These are phyloP conservation scores for Saccharomyces eubayanus DNA, from an alignment of 805 yeast species.

Conservation along the genomic window DNA sequence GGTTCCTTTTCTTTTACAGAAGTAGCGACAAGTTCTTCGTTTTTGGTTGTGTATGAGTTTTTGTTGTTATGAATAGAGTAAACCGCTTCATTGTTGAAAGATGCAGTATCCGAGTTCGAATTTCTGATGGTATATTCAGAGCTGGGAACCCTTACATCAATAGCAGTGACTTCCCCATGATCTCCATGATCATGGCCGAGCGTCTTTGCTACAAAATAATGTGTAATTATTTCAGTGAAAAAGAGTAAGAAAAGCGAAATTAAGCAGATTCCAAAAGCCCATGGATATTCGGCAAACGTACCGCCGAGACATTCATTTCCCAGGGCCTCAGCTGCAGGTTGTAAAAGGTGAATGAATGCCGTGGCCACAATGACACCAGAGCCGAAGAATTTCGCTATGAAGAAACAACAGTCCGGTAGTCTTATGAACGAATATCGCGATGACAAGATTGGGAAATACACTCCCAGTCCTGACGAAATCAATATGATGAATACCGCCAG, in stretches of 20 bases:
- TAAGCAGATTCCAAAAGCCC: conserved; percentile 48
- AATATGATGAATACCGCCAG: conserved; percentile 56
- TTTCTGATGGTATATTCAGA: neutral
- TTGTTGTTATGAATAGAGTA: neutral
- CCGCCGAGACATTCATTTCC: conserved; percentile 55
- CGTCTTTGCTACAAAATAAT: conserved; percentile 34
- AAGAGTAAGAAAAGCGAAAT: conserved; percentile 40
- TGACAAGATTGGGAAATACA: conserved; percentile 55
- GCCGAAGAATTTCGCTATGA: conserved; percentile 62
- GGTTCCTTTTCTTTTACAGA: neutral
- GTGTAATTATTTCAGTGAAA: conserved; percentile 41
- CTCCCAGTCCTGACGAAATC: conserved; percentile 48
- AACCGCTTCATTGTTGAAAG: neutral
- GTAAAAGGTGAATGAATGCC: conserved; percentile 59
- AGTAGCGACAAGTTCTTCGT: neutral
- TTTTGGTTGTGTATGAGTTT: neutral
- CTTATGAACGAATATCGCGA: conserved; percentile 49
- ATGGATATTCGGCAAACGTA: conserved; percentile 45
- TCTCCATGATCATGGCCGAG: conserved; percentile 14
- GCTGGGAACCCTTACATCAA: neutral
- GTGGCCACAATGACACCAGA: conserved; percentile 74
- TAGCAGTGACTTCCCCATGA: neutral
- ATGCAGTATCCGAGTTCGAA: neutral
- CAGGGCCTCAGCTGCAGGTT: conserved; percentile 37
- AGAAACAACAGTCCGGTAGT: conserved; percentile 55